These are phyloP conservation scores for Russula sp. DNA, from an alignment of 768 basidiomycete species.

Conservation along the genomic window DNA sequence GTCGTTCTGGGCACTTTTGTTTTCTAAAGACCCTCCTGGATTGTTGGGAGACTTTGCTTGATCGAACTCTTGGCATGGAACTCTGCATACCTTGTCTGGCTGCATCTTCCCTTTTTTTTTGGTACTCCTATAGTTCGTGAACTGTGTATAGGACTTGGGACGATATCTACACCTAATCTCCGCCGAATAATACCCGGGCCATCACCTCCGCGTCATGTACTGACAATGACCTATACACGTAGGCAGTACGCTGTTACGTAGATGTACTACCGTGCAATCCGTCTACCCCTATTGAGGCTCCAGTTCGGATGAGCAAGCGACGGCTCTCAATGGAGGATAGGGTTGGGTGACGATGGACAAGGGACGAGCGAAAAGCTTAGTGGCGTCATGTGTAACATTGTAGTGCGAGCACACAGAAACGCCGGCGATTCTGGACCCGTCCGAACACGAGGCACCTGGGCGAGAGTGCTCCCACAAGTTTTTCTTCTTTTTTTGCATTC, in stretches of 20 bases:
- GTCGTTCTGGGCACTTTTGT: neutral
- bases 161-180: neutral
- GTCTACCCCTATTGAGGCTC: too few relatives aligned
- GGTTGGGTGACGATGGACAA: too few relatives aligned
- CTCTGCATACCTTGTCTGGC: neutral
- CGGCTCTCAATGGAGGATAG: too few relatives aligned
- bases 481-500: too few relatives aligned
- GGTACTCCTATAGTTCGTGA: neutral
- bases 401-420: too few relatives aligned
- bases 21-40: conserved; percentile 1
- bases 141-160: neutral
- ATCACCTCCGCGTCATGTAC: neutral
- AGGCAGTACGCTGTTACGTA: neutral
- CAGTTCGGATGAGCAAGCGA: too few relatives aligned
- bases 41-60: neutral
- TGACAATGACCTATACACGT: neutral
- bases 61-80: neutral
- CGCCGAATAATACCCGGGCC: neutral
- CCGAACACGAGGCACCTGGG: too few relatives aligned
- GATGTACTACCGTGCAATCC: neutral
- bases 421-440: too few relatives aligned
- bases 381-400: too few relatives aligned
- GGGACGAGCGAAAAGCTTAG: too few relatives aligned
- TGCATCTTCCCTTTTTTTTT: neutral
- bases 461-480: too few relatives aligned